Base-by-base conservation (phyloP, 345 rosid genomes). In the Psidium guajava region DNA sequence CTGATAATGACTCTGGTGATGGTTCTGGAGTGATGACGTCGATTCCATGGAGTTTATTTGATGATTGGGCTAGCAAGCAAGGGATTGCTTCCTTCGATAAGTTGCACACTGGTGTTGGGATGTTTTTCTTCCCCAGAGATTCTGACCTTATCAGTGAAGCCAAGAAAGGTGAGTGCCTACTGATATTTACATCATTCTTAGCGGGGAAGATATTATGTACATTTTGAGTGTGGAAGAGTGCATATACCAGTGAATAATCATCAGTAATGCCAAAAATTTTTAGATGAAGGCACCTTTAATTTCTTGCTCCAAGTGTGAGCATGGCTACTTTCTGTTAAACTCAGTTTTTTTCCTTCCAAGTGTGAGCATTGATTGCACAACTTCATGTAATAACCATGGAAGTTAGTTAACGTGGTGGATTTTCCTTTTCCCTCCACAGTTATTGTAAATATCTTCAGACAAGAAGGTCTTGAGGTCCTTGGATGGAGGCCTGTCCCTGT, bases 401-500 rank as follows among this genome's bases (percentile, higher is more conserved):
- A 53, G 80, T 52, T 69, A 50, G 75, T 81, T 92, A 84, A 91
- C 85, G 6, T 51, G 16, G 49, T 73, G 27, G 40, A n/a, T 27
- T 25, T 87, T 81, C 51, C 84, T 16, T 55, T 87, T 89, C 73
- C 40, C 85, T 73, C 61, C 91, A 91, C 87, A 97, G 99, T 91
- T 90, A 87, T 96, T 90, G 91, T 90, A 90, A 93, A 89, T 88
- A 93, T 88, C 87, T 97, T 97, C 88, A 91, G 89, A 88, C 96
- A 97, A 92, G 99, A 97, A 91, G 99, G 98, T 73, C 93, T 97
- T 82, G 96, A 96, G 89, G 92, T 97, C 85, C 98, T 97, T 87
- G 98, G 98, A 82, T 97, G 99, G 99, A 93, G 99, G 87, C 84
- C 96, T 87, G 99, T 97, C 87, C 99, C 99, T 90, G 93, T 95